These are phyloP conservation scores for Pleomassaria siparia DNA, from an alignment of 2,329 filamentous ascomycete species.

Conservation along the genomic window DNA sequence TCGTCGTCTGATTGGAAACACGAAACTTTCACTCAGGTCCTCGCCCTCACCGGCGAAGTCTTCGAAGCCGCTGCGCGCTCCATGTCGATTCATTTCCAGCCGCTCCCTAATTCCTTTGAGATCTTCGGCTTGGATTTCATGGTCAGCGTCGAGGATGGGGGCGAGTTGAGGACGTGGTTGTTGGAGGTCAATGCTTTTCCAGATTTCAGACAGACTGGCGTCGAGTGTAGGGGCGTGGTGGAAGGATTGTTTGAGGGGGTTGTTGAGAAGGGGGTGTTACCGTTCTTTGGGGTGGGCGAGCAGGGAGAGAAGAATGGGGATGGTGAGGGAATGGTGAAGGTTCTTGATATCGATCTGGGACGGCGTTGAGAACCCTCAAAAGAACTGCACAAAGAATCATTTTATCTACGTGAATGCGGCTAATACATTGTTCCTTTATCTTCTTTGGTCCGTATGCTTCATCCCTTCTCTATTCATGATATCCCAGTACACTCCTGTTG, in stretches of 20 bases:
- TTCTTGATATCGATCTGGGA: slow-evolving; percentile 52
- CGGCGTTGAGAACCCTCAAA: slow-evolving; percentile 19
- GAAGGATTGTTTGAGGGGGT: slow-evolving; percentile 75
- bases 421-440: too few relatives aligned
- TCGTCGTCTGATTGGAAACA: slow-evolving; percentile 51
- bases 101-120: slow-evolving; percentile 86
- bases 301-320: slow-evolving; percentile 18
- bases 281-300: slow-evolving; percentile 61
- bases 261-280: slow-evolving; percentile 64
- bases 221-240: slow-evolving; percentile 70
- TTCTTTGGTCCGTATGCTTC: too few relatives aligned
- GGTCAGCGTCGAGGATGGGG: slow-evolving; percentile 54
- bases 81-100: slow-evolving; percentile 90
- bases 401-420: too few relatives aligned
- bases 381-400: neutral
- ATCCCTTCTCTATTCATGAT: too few relatives aligned
- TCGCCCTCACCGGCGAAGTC: slow-evolving; percentile 68
- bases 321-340: slow-evolving; percentile 39
- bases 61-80: slow-evolving; percentile 84
- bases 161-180: slow-evolving; percentile 63
- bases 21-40: slow-evolving; percentile 73
- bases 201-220: slow-evolving; percentile 90
- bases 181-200: slow-evolving; percentile 96
- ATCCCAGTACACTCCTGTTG: too few relatives aligned
- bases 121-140: slow-evolving; percentile 90